Base-by-base conservation (phyloP, 257 asterid genomes). In the Galeopsis tetrahit region DNA sequence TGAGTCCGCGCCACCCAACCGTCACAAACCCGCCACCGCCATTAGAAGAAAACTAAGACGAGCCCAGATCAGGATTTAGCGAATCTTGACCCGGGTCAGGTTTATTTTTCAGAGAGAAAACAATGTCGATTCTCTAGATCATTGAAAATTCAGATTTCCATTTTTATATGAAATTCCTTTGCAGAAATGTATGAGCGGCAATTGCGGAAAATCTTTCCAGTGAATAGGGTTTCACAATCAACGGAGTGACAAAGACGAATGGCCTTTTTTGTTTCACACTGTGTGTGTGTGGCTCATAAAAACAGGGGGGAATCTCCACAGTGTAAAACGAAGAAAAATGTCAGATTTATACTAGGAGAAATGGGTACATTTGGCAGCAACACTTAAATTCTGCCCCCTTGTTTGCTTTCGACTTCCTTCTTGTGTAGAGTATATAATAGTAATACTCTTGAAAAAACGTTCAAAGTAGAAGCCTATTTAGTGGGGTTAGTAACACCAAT, bases 61-160 rank as follows among this genome's bases (percentile, higher is more conserved):
- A 62, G 21, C 87, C 88, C 86, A 83, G 85, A 73, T 76, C 82
- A 71, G 77, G 43, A 77, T 32, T 10, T 35, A 62, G 81, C 49
- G 42, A 85, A 82, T 79, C 85, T 80, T 81, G 88, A 88, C 78
- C 74, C 5, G 83, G 86, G 91, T 78, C 81, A 59, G 71, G 77
- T 49, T 78, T 31, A 6, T 60, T 73, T 75, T 62, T 2, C 3
- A 0, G 28, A 21, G 72, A 58, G 52, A 67, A 71, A 63, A 21
- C 57, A 70, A 72, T 44, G 71, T 78, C 58, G 13, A 10, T 65
- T 51, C 79, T 57, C 46, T 51, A 72, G 63, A 66, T 61, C 81
- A 75, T 77, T 56, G 69, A 75, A 46, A 32, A 57, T 31, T 39
- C 57, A 32, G 52, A 34, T 49, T 59, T 10, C 39, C 14, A 66